Conservation (phyloP, 495 filamentous ascomycete species). For the Endocarpon pusillum region DNA sequence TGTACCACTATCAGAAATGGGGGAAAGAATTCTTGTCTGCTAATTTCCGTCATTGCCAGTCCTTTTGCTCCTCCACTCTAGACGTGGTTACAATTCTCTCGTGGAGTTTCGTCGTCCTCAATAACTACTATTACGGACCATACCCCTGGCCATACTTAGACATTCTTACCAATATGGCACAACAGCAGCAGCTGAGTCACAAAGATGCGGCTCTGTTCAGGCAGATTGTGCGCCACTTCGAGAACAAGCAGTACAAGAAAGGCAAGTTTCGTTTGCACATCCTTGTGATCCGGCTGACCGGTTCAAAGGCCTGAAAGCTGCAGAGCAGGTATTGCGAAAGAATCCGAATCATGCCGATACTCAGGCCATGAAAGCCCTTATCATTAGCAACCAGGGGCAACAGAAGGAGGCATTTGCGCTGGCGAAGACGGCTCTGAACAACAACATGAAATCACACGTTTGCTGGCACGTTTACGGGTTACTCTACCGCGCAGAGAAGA, state of each 20-base stretch:
- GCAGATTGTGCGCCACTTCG: slow-evolving; percentile 85
- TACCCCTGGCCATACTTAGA: too few relatives aligned
- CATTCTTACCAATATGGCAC: slow-evolving; percentile 1
- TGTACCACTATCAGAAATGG: too few relatives aligned
- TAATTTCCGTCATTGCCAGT: too few relatives aligned
- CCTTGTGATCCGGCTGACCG: slow-evolving; percentile 3
- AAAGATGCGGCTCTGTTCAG: slow-evolving; percentile 92
- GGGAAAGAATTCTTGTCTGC: too few relatives aligned
- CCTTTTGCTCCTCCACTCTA: too few relatives aligned
- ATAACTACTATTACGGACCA: too few relatives aligned
- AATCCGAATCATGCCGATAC: slow-evolving; percentile 95
- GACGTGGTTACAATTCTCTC: too few relatives aligned
- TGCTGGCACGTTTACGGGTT: slow-evolving; percentile 99
- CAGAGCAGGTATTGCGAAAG: slow-evolving; percentile 86
- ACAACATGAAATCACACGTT: slow-evolving; percentile 97
- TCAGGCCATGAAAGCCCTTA: slow-evolving; percentile 95
- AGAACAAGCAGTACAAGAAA: slow-evolving; percentile 97
- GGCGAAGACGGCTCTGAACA: slow-evolving; percentile 74
- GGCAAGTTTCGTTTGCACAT: slow-evolving; percentile 23
- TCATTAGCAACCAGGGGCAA: slow-evolving; percentile 81
- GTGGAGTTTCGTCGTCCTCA: too few relatives aligned
- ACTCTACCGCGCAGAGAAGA: slow-evolving; percentile 80
- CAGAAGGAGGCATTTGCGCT: slow-evolving; percentile 83
- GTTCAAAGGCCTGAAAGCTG: slow-evolving; percentile 60
- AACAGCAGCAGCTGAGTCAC: slow-evolving; percentile 52